Conservation (phyloP, 2,329 filamentous ascomycete genomes). For the Penicillium rolfsii region DNA sequence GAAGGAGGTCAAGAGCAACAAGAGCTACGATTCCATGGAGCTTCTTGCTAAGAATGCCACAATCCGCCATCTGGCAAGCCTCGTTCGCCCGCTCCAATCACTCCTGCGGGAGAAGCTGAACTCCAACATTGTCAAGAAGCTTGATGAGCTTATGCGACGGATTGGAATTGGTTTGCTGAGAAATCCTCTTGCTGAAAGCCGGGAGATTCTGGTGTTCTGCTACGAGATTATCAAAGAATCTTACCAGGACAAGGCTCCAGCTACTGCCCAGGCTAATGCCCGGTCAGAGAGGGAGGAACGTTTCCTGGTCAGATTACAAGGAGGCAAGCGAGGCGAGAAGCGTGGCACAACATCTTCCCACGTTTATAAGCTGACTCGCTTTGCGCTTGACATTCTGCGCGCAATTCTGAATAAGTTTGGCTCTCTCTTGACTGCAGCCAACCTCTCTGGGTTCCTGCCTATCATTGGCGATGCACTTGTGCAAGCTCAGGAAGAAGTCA, state of each 20-base stretch:
- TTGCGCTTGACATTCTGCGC: conserved; percentile 84
- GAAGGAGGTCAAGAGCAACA: conserved; percentile 97
- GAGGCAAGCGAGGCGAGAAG: conserved; percentile 72
- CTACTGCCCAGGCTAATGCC: conserved; percentile 25
- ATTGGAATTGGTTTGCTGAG: conserved; percentile 81
- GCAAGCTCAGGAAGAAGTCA: conserved; percentile 86
- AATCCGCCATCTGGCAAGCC: conserved; percentile 69
- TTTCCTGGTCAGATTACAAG: conserved; percentile 78
- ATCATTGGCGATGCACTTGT: conserved; percentile 86
- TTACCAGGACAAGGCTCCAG: conserved; percentile 65
- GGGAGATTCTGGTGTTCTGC: conserved; percentile 88
- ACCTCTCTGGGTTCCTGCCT: conserved; percentile 82
- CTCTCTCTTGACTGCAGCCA: conserved; percentile 74
- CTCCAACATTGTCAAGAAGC: conserved; percentile 79
- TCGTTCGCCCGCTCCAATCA: conserved; percentile 76
- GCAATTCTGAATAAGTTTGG: conserved; percentile 86
- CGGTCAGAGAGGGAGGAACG: conserved; percentile 48
- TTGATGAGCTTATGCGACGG: conserved; percentile 83
- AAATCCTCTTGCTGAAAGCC: conserved; percentile 76
- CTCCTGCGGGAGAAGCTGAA: conserved; percentile 84
- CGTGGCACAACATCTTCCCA: conserved; percentile 75
- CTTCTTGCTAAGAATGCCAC: conserved; percentile 82
- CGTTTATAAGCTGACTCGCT: conserved; percentile 83
- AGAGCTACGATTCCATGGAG: conserved; percentile 97
- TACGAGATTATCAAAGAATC: conserved; percentile 91